Base-by-base conservation (phyloP, 78 protist species). In the Dictyostelium purpureum region DNA sequence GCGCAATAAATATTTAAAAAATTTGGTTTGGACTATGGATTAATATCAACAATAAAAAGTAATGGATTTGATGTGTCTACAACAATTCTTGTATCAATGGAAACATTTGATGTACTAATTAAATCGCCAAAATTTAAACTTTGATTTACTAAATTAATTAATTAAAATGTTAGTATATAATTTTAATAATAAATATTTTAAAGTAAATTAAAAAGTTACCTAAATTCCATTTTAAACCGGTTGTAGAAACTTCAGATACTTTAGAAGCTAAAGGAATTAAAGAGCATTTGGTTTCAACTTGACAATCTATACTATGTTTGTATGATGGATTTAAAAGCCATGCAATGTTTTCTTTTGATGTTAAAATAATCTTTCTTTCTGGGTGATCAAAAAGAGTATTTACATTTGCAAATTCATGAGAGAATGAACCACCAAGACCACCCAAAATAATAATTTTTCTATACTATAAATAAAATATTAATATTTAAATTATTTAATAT, bases 171-270 rank as follows among this genome's bases (percentile, higher is more conserved):
- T 57, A 57, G 14, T 59, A 2, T 14, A 47, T 47, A 47, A 47
- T 47, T 14, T 14, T 14, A 14, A 47, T 16, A 2, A 47, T 47
- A 14, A 47, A 47, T 47, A 47, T 3, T 3, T 14, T 47, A 14
- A 16, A 14, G 1, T 47, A 6, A 6, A 6, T 56, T 24, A 56
- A 56, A 7, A 18, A 56, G 31, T 19, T 67, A 67, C 75, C 75
- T 67, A 67, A 67, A 73, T 83, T 83, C 91, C 91, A 83, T 52
- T 73, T 71, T 33, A 83, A 45, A 28, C 91, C 91, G 24, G 79
- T 71, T 1, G 91, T 83, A 18, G 75, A 57, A 42, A 73, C 91
- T 19, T 70, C 47, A 16, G 75, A 11, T 11, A 63, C 91, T n/a
- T 47, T 33, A 10, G 52, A 33, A 11, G 38, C 69, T 18, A 83